Evolutionary conservation across 23 red algal species (phyloP), one percentile per base, ranked within the genome.

Genomic region (Rhodosorus marinus): DNA sequence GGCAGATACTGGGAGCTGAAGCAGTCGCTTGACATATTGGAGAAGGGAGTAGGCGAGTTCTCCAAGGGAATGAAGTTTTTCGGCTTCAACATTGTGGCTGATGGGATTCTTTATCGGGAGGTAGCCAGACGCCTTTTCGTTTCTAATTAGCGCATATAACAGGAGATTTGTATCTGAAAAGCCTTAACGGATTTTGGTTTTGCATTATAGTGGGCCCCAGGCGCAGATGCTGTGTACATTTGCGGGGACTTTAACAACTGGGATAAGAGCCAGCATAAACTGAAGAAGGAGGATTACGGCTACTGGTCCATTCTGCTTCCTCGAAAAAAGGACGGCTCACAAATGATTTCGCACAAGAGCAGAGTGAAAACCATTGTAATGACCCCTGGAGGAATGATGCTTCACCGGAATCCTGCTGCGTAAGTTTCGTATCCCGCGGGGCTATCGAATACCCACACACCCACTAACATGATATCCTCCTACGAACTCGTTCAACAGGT

Each of bases 231-330:
- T 22, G 68, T 98, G 58, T 84, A 74, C 58, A 36, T 98, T 24
- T 78, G 73, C 43, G 90, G 90, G 6, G 90, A 98, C 51, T 98
- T 98, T 45, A 98, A 98, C 49, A 70, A 61, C 50, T 98, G 90
- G 90, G 61, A 98, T 47, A 55, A 70, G 9, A 26, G 66, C 31
- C 51, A 60, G 2, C 59, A 69, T 32, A 54, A 51, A 3, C 51
- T 98, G 75, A 54, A 57, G 19, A 23, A 64, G 25, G 79, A 70
- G 11, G 72, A 70, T 17, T 98, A 81, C 28, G 90, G 90, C 20
- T 64, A 61, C 14, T 98, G 80, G 80, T 61, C 49, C 27, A 64
- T 69, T 26, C 76, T 85, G 26, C 36, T 98, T 8, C 62, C 71
- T 24, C 64, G 86, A 26, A 57, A 59, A 7, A 67, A 84, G 66